Base-by-base conservation (phyloP, 768 basidiomycete species). In the Paxillus ammoniavirescens region DNA sequence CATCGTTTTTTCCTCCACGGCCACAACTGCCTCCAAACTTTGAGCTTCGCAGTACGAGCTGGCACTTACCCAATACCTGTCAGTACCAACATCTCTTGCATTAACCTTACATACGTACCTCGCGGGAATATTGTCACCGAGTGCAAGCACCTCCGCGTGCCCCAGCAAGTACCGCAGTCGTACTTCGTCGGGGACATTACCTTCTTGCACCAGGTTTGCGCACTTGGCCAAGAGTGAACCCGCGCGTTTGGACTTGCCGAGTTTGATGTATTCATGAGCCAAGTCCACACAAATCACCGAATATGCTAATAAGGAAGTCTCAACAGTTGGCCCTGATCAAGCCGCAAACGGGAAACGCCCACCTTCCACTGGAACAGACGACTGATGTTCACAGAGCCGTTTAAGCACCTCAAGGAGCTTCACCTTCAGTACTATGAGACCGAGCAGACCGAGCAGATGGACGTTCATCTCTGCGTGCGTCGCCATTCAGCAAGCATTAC, bases 181-280 rank as follows among this genome's bases (percentile, higher is more conserved):
- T 0, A 81, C 73, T 9, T 84, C 83, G 4, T 78, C 75, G 0
- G 86, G 80, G 0, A 79, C 71, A 2, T 73, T 63, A 0, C 69
- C 72, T n/a, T 64, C 71, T 46, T 77, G 74, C 9, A 84, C 71
- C 4, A 75, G 58, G 30, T 70, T 74, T 13, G 83, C 69, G 1
- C 79, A 78, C 33, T 81, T 82, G n/a, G 69, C 77, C 61, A 91
- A 89, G 17, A 96, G 78, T 2, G 72, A 63, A 1, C 73, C 75
- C 0, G 93, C 93, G 36, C 87, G 81, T 48, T 81, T 81, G 2
- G 73, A 69, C 66, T 88, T 91, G 3, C 95, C 94, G 1, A 98
- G 77, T 35, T 78, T 81, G 42, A 84, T 73, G 61, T 94, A 93
- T 65, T 94, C 91, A 51, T 83, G 78, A 0, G 89, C 94, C 6